Conservation (phyloP, 2,329 filamentous ascomycete genomes). For the Xylaria sp. region DNA sequence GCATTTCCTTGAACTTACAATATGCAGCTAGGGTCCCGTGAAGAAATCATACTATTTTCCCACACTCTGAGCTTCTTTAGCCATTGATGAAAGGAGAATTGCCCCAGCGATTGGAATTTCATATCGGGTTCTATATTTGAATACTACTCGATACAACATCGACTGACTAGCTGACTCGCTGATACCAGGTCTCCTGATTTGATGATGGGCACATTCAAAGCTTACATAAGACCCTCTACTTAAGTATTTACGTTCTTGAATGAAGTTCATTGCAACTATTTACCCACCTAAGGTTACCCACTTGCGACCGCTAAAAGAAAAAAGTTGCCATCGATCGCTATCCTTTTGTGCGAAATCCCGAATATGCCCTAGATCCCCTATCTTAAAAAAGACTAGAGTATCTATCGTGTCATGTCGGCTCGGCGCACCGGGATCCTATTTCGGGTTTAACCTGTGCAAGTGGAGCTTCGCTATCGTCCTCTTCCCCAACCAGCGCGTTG, state of each 20-base stretch:
- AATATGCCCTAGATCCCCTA: constrained; percentile 24
- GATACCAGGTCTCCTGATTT: too few species aligned
- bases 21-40: neutral
- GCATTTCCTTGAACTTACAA: neutral
- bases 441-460: constrained; percentile 18
- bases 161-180: too few species aligned
- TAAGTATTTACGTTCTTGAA: too few species aligned
- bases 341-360: constrained; percentile 46
- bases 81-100: too few species aligned
- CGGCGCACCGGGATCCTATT: constrained; percentile 26
- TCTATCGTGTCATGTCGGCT: constrained; percentile 21
- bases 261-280: too few species aligned
- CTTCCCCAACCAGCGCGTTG: neutral
- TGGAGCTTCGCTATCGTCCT: constrained; percentile 6
- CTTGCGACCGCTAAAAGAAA: neutral
- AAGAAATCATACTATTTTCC: too few species aligned
- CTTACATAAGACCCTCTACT: too few species aligned
- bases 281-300: neutral
- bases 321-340: constrained; percentile 36
- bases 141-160: too few species aligned
- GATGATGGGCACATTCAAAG: too few species aligned
- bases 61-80: too few species aligned
- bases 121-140: too few species aligned
- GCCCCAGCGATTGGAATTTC: too few species aligned
- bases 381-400: neutral